phyloP scores from a whole-genome alignment of 805 yeast species.

The Barnettozyma sp. region DNA sequence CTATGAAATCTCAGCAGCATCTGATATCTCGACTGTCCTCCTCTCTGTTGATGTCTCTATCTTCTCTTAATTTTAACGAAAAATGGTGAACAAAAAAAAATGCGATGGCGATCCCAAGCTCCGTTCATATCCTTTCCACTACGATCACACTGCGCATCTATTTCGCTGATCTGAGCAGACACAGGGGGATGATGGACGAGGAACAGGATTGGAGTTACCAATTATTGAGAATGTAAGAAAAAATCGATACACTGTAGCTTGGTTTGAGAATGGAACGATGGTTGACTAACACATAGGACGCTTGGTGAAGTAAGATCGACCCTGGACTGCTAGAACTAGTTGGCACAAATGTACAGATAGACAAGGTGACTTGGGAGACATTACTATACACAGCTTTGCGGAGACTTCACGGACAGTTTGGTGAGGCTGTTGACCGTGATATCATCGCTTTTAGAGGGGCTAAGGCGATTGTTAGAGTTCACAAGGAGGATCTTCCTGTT shows the following conservation, averaged over 20 bases:
- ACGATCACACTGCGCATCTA: too few relatives aligned
- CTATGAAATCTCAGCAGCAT: slow-evolving; percentile 8
- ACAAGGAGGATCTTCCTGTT: slow-evolving; percentile 23
- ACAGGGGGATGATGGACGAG: slow-evolving; percentile 1
- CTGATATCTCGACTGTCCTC: too few relatives aligned
- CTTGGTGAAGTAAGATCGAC: too few relatives aligned
- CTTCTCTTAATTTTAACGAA: neutral
- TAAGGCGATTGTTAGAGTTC: slow-evolving; percentile 25
- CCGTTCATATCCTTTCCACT: too few relatives aligned
- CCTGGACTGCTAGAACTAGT: too few relatives aligned
- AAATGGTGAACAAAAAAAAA: too few relatives aligned
- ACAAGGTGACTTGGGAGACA: slow-evolving; percentile 34
- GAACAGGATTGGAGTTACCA: slow-evolving; percentile 6
- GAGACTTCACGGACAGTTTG: slow-evolving; percentile 35
- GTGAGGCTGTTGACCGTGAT: slow-evolving; percentile 31
- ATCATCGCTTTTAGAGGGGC: slow-evolving; percentile 24
- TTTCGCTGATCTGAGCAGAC: too few relatives aligned
- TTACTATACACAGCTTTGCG: slow-evolving; percentile 29
- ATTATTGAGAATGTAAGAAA: slow-evolving; percentile 10
- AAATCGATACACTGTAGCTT: neutral
- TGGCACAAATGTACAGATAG: slow-evolving; percentile 20
- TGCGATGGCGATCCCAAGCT: too few relatives aligned
- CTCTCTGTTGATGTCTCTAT: too few relatives aligned
- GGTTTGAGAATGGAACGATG: too few relatives aligned
- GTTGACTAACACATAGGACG: too few relatives aligned